Percentiles rank a stretch among this genome's conserved stretches.
These are phyloP conservation scores for Fraxinus greggii DNA, from an alignment of 305 asterid species.

Conservation along the genomic window DNA sequence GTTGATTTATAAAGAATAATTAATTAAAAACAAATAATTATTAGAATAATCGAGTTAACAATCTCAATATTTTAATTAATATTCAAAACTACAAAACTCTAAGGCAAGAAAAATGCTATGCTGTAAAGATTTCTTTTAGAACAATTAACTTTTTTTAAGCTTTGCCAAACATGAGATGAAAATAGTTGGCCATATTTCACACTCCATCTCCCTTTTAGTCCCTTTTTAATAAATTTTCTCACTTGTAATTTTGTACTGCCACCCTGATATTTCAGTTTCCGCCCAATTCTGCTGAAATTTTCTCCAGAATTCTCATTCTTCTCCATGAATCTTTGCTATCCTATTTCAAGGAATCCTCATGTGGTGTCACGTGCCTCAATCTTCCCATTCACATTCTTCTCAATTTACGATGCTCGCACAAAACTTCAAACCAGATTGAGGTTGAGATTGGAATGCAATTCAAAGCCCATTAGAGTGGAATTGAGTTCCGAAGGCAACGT, in stretches of 20 bases:
- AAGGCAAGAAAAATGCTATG: neutral
- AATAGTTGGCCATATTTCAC: neutral
- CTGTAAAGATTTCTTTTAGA: neutral
- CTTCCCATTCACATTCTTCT: conserved; percentile 20
- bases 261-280: neutral
- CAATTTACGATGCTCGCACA: conserved; percentile 23
- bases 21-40: too few species aligned
- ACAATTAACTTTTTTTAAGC: neutral
- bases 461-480: conserved; percentile 23
- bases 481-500: conserved; percentile 24
- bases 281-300: neutral
- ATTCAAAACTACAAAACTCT: neutral
- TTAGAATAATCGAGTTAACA: too few species aligned
- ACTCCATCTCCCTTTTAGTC: neutral
- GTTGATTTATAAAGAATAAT: too few species aligned
- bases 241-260: neutral
- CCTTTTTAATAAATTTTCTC: neutral
- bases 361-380: conserved; percentile 25
- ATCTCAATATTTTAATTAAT: too few species aligned
- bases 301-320: neutral
- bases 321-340: conserved; percentile 35
- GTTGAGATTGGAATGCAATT: conserved; percentile 24
- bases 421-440: conserved; percentile 13
- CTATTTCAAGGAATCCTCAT: conserved; percentile 21
- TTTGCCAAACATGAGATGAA: neutral